Evolutionary conservation across 2,329 filamentous ascomycete genomes (phyloP), one percentile per base, ranked within the genome.

Genomic region (Conoideocrella luteorostrata): DNA sequence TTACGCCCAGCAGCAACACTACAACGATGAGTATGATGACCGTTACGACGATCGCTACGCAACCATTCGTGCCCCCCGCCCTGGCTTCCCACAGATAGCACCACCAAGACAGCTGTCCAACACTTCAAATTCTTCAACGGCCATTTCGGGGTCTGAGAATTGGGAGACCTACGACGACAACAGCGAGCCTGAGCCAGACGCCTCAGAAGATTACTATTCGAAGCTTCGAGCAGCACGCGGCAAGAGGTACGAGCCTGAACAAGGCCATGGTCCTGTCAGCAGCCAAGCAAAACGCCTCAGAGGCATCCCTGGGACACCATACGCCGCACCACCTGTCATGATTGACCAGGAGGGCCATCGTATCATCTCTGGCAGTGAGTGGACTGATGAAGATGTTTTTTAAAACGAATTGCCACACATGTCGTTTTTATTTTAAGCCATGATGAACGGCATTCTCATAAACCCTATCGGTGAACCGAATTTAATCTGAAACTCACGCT

Each of bases 131-230:
- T 79, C 82, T 0, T 90, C 87, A n/a, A 88, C 85, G 1, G 75
- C 74, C 18, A 74, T 86, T 21, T 88, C 86, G 5, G 88, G 87
- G 2, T 95, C 88, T 4, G 91, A 97, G 66, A 97, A 97, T 62
- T 97, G 91, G 91, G 91, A 97, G 65, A 95, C 90, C 9, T 97
- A 93, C 56, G 90, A 93, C 54, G 88, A 95, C 61, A 80, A 77
- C 52, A 88, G 84, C 48, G 84, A 88, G 56, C 79, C 83, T 0
- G 86, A 88, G 55, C 73, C 75, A 20, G 89, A 95, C 59, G 78
- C 77, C 0, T 82, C 82, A 4, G 87, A 93, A 48, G 75, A 80
- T 9, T 94, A 95, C 63, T 88, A 88, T 57, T 84, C 86, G 51
- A 88, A 87, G 63, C 69, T 90, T 43, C 77, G 84, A 45, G 81